Evolutionary conservation across 2,329 filamentous ascomycete genomes (phyloP).

Genomic region (Kalaharituber pfeilii): DNA sequence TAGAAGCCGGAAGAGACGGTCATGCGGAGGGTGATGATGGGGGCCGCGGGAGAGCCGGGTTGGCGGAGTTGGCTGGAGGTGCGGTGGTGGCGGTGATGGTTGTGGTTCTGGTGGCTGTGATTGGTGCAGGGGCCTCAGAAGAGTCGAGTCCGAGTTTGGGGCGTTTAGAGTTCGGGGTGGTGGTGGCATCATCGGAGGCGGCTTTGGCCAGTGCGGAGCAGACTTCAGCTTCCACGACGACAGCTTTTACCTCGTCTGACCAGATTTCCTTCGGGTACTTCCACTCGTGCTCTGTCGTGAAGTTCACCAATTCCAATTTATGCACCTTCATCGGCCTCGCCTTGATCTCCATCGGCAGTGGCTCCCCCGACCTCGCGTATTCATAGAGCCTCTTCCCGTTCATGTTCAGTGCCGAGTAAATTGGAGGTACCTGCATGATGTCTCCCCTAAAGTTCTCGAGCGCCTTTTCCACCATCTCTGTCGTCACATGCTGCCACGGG

Average conservation of each 20-base stretch:
- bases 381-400: conserved; percentile 91
- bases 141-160: neutral
- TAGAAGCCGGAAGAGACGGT: conserved; percentile 94
- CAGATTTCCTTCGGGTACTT: conserved; percentile 53
- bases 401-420: conserved; percentile 85
- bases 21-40: conserved; percentile 52
- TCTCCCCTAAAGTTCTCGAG: conserved; percentile 60
- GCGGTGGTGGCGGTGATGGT: neutral
- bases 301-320: conserved; percentile 67
- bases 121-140: neutral
- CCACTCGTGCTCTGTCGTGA: conserved; percentile 60
- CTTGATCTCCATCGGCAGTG: conserved; percentile 70
- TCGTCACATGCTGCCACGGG: conserved; percentile 65
- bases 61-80: neutral
- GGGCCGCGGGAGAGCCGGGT: conserved; percentile 33
- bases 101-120: neutral
- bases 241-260: conserved; percentile 42
- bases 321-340: conserved; percentile 60
- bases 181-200: conserved; percentile 19
- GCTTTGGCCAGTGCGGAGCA: conserved; percentile 24
- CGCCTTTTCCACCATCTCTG: conserved; percentile 57
- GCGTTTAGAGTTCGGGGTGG: neutral
- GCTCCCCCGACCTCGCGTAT: conserved; percentile 77
- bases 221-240: conserved; percentile 19
- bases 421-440: conserved; percentile 74